These are phyloP conservation scores for Spinellus fusiger DNA, from an alignment of 192 early-diverging fungal species.

Conservation along the genomic window DNA sequence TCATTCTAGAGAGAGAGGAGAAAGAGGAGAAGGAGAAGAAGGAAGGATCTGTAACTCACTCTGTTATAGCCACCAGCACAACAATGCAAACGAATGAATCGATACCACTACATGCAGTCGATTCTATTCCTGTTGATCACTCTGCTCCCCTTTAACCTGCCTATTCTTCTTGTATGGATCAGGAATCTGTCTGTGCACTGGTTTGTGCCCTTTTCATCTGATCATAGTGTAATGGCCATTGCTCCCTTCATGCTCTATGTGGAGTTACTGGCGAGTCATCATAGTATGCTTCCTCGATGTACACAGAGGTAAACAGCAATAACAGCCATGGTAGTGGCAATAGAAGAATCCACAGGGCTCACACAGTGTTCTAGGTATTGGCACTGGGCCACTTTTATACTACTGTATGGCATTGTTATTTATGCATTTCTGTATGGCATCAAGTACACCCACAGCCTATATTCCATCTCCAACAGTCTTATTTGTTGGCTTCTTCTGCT, in stretches of 20 bases:
- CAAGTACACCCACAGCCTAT: slow-evolving; percentile 55
- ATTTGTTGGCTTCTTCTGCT: slow-evolving; percentile 32
- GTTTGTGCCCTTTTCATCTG: slow-evolving; percentile 76
- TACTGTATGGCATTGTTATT: slow-evolving; percentile 36
- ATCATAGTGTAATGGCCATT: slow-evolving; percentile 57
- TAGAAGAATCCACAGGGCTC: slow-evolving; percentile 32
- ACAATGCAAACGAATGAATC: slow-evolving; percentile 36
- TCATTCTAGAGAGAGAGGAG: not conserved
- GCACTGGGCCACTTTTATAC: slow-evolving; percentile 24
- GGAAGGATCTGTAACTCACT: not conserved
- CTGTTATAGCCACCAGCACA: not conserved
- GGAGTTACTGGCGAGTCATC: slow-evolving; percentile 41
- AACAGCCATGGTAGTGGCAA: slow-evolving; percentile 40
- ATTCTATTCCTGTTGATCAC: slow-evolving; percentile 65
- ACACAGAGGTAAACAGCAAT: slow-evolving; percentile 40
- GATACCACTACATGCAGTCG: slow-evolving; percentile 61
- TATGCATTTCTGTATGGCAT: slow-evolving; percentile 52
- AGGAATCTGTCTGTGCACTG: slow-evolving; percentile 73
- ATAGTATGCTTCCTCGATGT: slow-evolving; percentile 51
- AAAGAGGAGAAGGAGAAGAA: too few relatives aligned
- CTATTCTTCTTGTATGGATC: slow-evolving; percentile 76
- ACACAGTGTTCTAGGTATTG: slow-evolving; percentile 28
- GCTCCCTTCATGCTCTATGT: slow-evolving; percentile 56
- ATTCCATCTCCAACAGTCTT: slow-evolving; percentile 41
- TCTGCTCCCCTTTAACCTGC: slow-evolving; percentile 67